Percentiles rank a stretch among this genome's conserved stretches.
Evolutionary conservation across 148 eudicot genomes (phyloP).

Genomic region (Fagopyrum tataricum): DNA sequence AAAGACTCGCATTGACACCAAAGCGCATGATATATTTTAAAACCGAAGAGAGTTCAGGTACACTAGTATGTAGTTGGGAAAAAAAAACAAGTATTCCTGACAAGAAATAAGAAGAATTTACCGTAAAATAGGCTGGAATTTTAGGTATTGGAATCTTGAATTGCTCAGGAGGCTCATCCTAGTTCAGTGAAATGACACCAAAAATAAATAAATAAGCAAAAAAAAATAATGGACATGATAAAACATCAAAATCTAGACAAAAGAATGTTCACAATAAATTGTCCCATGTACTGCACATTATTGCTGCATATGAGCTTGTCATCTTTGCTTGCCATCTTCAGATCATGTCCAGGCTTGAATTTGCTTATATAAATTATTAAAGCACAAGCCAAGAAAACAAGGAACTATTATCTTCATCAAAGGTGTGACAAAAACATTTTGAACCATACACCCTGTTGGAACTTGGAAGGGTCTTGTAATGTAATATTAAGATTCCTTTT

Average conservation of each 20-base stretch:
- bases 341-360: neutral
- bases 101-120: slow-evolving; percentile 17
- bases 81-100: neutral
- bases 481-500: too few species aligned
- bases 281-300: too few species aligned
- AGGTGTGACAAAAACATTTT: too few species aligned
- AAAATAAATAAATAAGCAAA: neutral
- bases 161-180: slow-evolving; percentile 75
- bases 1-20: neutral
- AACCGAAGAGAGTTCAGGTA: too few species aligned
- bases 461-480: too few species aligned
- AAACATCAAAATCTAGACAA: neutral
- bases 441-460: too few species aligned
- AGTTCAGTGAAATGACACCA: neutral
- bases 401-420: too few species aligned
- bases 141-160: slow-evolving; percentile 87
- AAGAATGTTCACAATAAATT: neutral
- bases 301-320: too few species aligned
- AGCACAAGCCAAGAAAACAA: too few species aligned
- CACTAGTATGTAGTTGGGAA: too few species aligned
- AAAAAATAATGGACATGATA: neutral
- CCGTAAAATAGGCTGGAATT: slow-evolving; percentile 97
- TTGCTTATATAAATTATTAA: too few species aligned
- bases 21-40: too few species aligned
- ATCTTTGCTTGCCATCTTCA: neutral